These are phyloP conservation scores for Chamaenerion angustifolium DNA, from an alignment of 345 rosid genomes.

Conservation along the genomic window DNA sequence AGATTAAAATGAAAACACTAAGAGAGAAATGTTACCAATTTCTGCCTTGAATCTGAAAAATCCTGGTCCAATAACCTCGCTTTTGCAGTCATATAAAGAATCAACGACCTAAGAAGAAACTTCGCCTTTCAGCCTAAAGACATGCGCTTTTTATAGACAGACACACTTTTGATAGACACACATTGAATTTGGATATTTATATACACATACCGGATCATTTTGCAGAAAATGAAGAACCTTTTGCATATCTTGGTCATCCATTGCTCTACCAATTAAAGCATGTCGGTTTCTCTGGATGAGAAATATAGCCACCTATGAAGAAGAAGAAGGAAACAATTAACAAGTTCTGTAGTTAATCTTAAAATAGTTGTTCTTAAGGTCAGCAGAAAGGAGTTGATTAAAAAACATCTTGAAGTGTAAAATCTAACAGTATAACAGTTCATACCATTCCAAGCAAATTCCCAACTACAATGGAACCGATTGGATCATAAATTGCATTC, in stretches of 20 bases:
- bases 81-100: conserved; percentile 91
- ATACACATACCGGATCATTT: conserved; percentile 64
- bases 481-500: conserved; percentile 85
- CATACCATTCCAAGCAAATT: conserved; percentile 90
- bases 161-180: background rate
- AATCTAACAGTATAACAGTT: background rate
- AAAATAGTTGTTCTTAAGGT: background rate
- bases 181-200: conserved; percentile 1
- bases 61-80: conserved; percentile 99
- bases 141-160: background rate
- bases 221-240: conserved; percentile 70
- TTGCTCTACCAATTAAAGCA: conserved; percentile 96
- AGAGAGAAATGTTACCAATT: conserved; percentile 44
- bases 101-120: conserved; percentile 64
- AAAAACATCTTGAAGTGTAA: background rate
- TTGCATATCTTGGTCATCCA: conserved; percentile 88
- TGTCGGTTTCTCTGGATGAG: conserved; percentile 96
- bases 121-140: too few relatives aligned
- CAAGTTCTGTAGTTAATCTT: background rate
- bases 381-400: background rate
- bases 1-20: background rate
- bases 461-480: conserved; percentile 87
- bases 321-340: background rate
- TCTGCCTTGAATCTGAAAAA: conserved; percentile 97
- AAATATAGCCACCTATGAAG: conserved; percentile 78